Evolutionary conservation across 1,139 yeast genomes (phyloP).

Genomic region (Diutina ranongensis): DNA sequence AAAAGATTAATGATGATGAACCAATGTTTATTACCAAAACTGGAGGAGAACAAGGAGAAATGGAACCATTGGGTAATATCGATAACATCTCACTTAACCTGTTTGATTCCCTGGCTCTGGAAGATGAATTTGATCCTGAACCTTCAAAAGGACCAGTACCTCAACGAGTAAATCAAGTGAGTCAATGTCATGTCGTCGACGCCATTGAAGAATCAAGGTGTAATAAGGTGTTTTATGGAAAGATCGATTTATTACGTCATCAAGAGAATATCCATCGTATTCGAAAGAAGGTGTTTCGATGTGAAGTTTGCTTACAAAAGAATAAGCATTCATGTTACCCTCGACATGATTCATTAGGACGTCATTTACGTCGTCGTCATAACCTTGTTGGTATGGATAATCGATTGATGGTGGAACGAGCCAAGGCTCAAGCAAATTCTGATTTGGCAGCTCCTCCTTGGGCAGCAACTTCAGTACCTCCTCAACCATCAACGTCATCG

Average conservation of each 20-base stretch:
- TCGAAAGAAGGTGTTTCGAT: slow-evolving; percentile 31
- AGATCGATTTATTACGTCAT: slow-evolving; percentile 33
- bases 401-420: slow-evolving; percentile 35
- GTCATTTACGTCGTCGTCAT: slow-evolving; percentile 36
- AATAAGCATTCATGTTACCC: slow-evolving; percentile 35
- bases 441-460: neutral
- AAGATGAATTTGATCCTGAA: neutral
- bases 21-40: neutral
- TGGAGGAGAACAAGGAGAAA: neutral
- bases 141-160: neutral
- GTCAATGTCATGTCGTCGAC: slow-evolving; percentile 31
- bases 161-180: slow-evolving; percentile 11
- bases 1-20: neutral
- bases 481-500: neutral
- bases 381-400: slow-evolving; percentile 37
- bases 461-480: neutral
- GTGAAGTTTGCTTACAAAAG: slow-evolving; percentile 28
- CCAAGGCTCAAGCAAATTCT: slow-evolving; percentile 18
- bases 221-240: slow-evolving; percentile 33
- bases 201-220: slow-evolving; percentile 24
- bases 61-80: neutral
- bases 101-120: slow-evolving; percentile 3
- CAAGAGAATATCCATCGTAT: slow-evolving; percentile 41
- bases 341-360: slow-evolving; percentile 34
- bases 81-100: neutral